Evolutionary conservation across 2,329 filamentous ascomycete genomes (phyloP), one percentile per base, ranked within the genome.

Genomic region (Alternaria postmessia): DNA sequence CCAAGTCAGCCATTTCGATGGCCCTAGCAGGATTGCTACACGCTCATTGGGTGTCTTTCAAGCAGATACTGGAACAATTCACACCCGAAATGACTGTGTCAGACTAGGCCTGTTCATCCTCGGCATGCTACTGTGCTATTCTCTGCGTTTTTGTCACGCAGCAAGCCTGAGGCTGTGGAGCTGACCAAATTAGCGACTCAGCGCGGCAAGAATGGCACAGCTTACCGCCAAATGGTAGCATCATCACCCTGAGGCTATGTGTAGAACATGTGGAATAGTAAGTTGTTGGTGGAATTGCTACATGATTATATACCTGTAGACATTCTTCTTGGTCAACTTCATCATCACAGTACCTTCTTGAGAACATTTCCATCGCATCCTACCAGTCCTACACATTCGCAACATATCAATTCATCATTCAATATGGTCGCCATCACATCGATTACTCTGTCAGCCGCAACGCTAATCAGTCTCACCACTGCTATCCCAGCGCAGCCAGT

Each of bases 361-460:
- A 63, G 62, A 64, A 8, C 56, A 65, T 46, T 63, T 18, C 28
- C 51, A 48, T 36, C 18, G 6, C 20, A 46, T 22, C 3, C 14
- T 36, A 42, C 32, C 41, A 41, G 3, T n/a, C 12, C n/a, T 18
- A 42, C 53, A 5, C 28, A 18, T 28, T 32, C 9, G 2, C 30
- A 52, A 28, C 28, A 26, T 28, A 54, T 41, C 22, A 32, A 48
- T 28, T 30, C 39, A 56, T 30, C 46, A 67, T 47, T 56, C 64
- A 71, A 62, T 52, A 75, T 75, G 73, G 61, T 72, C 47, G 59
- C 67, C 53, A 67, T 69, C 61, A 69, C 65, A 11, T 65, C 65
- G 51, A 47, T 74, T 59, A 56, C 54, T 49, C 9, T 69, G 20
- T 58, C 69, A 42, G 57, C 67, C 32, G 58, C 71, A 48, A 48